Evolutionary conservation across 192 early-diverging fungal genomes (phyloP).

Genomic region (Bifiguratus adelaidae): DNA sequence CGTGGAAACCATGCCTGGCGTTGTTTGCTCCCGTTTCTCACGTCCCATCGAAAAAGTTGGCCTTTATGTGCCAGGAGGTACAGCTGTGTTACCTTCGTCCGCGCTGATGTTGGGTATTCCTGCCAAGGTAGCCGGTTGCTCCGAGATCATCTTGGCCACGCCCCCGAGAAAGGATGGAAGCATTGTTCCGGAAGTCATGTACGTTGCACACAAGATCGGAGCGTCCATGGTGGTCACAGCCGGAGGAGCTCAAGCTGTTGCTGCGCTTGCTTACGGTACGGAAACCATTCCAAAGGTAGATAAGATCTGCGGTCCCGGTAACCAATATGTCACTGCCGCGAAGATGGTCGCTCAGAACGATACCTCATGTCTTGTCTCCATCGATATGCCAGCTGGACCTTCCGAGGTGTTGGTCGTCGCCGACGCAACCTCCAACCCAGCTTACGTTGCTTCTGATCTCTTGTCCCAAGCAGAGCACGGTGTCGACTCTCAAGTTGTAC

Average conservation of each 20-base stretch:
- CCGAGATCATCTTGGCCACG: conserved; percentile 90
- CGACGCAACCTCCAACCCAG: conserved; percentile 71
- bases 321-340: conserved; percentile 99
- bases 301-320: conserved; percentile 99
- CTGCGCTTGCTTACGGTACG: conserved; percentile 98
- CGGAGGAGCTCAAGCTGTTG: conserved; percentile 97
- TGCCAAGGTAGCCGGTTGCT: conserved; percentile 93
- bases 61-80: conserved; percentile 96
- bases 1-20: conserved; percentile 98
- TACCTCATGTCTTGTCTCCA: conserved; percentile 83
- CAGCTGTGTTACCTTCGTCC: conserved; percentile 91
- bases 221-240: conserved; percentile 86
- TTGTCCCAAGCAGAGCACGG: conserved; percentile 98
- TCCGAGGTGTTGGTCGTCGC: conserved; percentile 99
- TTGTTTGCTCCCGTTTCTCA: conserved; percentile 86
- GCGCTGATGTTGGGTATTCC: conserved; percentile 97
- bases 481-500: conserved; percentile 89
- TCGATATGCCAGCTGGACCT: conserved; percentile 99
- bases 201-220: conserved; percentile 95
- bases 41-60: conserved; percentile 95
- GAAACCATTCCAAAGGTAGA: conserved; percentile 95
- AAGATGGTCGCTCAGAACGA: conserved; percentile 98
- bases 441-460: conserved; percentile 92
- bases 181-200: conserved; percentile 92
- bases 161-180: conserved; percentile 89